These are phyloP conservation scores for Margaritispora aquatica DNA, from an alignment of 495 filamentous ascomycete species.

Conservation along the genomic window DNA sequence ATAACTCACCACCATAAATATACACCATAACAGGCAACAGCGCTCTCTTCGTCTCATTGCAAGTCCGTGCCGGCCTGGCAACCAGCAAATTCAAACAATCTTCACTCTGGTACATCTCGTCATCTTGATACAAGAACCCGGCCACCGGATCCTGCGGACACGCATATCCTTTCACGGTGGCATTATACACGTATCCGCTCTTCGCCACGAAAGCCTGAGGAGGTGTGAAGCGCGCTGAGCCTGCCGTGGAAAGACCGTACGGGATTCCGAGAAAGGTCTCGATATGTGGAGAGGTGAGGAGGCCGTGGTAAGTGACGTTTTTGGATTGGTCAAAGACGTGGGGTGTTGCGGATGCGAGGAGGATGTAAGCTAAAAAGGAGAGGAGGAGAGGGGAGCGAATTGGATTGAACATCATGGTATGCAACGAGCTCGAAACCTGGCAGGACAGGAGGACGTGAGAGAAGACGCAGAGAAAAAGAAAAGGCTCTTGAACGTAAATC, in stretches of 20 bases:
- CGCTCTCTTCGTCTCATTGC: conserved; percentile 26
- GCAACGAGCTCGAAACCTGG: too few relatives aligned
- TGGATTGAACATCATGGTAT: too few relatives aligned
- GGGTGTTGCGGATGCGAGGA: not conserved
- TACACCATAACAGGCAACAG: conserved; percentile 59
- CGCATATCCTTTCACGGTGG: conserved; percentile 32
- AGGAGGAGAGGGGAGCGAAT: not conserved
- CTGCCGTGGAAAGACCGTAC: conserved; percentile 37
- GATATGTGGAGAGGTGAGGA: conserved; percentile 26
- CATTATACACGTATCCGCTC: conserved; percentile 30
- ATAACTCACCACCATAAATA: conserved; percentile 57
- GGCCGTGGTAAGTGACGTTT: conserved; percentile 23
- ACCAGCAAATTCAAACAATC: conserved; percentile 62
- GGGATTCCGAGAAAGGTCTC: conserved; percentile 42
- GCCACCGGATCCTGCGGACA: conserved; percentile 30
- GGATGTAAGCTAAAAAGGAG: not conserved
- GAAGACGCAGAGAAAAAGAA: too few relatives aligned
- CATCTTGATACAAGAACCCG: conserved; percentile 4
- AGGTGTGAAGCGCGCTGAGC: conserved; percentile 37
- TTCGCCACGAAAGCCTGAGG: conserved; percentile 28
- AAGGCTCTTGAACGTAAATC: too few relatives aligned
- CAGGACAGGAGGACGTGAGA: too few relatives aligned
- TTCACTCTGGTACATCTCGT: conserved; percentile 36
- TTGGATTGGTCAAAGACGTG: not conserved
- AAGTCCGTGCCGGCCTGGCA: conserved; percentile 44